Conservation (phyloP, 2,329 filamentous ascomycete genomes). For the Neopestalotiopsis clavispora region DNA sequence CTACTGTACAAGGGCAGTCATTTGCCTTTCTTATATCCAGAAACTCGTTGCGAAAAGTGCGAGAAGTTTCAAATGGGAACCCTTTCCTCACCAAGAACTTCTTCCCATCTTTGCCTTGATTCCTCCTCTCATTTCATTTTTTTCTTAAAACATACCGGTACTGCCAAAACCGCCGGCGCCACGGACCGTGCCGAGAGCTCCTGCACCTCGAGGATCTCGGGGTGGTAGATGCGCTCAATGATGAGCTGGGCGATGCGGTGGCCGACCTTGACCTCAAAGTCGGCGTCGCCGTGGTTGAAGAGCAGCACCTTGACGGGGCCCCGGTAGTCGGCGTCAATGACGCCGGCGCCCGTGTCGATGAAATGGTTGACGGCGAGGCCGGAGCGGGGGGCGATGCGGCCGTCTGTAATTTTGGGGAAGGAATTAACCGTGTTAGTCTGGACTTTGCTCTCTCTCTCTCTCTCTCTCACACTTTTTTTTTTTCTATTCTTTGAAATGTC, state of each 20-base stretch:
- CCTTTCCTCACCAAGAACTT: no score
- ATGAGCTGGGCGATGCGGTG: constrained; percentile 94
- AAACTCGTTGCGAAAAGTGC: no score
- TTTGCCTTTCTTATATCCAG: no score
- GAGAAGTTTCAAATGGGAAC: no score
- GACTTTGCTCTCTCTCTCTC: no score
- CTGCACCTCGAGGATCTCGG: constrained; percentile 87
- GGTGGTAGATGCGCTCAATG: constrained; percentile 92
- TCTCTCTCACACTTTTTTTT: no score
- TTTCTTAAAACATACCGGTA: constrained; percentile 62
- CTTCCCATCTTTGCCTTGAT: no score
- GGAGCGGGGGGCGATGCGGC: constrained; percentile 87
- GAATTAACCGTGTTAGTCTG: no score
- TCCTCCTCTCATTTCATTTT: neutral
- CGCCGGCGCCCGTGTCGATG: constrained; percentile 94
- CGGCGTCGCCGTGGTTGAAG: constrained; percentile 86
- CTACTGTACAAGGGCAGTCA: no score
- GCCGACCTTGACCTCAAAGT: constrained; percentile 82
- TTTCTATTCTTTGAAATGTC: no score
- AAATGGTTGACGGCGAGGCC: constrained; percentile 92
- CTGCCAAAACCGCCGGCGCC: constrained; percentile 92
- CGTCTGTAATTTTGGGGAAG: constrained; percentile 59
- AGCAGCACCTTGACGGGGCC: constrained; percentile 93
- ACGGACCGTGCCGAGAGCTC: constrained; percentile 88
- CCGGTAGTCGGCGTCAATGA: constrained; percentile 97